These are phyloP conservation scores for Lipomyces yamanashiensis DNA, from an alignment of 805 yeast species.

Conservation along the genomic window DNA sequence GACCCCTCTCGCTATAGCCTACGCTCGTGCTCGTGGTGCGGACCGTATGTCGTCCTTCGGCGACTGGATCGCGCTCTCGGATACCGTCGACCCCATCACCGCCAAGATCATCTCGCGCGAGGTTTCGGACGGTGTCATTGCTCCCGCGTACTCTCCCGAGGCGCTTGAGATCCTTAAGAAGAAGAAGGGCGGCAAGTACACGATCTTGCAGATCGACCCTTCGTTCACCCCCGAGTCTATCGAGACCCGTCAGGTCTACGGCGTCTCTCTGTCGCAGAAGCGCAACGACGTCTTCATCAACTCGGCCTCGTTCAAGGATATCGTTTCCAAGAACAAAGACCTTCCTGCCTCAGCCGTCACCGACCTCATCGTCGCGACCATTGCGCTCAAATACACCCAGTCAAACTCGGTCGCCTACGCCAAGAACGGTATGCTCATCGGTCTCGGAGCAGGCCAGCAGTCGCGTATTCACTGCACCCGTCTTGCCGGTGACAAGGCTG, in stretches of 20 bases:
- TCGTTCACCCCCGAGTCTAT: slow-evolving; percentile 77
- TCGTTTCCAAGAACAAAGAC: slow-evolving; percentile 82
- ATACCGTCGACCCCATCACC: slow-evolving; percentile 94
- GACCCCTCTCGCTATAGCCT: slow-evolving; percentile 96
- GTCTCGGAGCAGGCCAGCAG: slow-evolving; percentile 99
- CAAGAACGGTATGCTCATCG: slow-evolving; percentile 98
- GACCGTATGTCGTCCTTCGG: slow-evolving; percentile 99
- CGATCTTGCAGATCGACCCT: slow-evolving; percentile 95
- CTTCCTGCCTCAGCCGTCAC: slow-evolving; percentile 90
- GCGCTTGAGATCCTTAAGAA: slow-evolving; percentile 85
- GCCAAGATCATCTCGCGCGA: slow-evolving; percentile 97
- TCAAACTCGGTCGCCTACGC: slow-evolving; percentile 98
- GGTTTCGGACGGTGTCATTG: slow-evolving; percentile 98
- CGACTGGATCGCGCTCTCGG: slow-evolving; percentile 96
- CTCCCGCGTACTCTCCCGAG: slow-evolving; percentile 93
- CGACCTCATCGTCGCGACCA: slow-evolving; percentile 95
- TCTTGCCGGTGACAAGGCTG: slow-evolving; percentile 99
- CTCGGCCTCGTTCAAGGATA: slow-evolving; percentile 86
- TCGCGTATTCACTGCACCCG: slow-evolving; percentile 99
- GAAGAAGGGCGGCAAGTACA: slow-evolving; percentile 97
- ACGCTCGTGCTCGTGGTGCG: slow-evolving; percentile 99
- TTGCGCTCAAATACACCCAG: slow-evolving; percentile 96
- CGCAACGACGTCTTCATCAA: slow-evolving; percentile 97
- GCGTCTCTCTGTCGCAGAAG: slow-evolving; percentile 93
- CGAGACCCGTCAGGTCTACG: slow-evolving; percentile 95